Evolutionary conservation across 2,329 filamentous ascomycete species (phyloP), one percentile per base, ranked within the genome.

Genomic region (Diplodia intermedia): DNA sequence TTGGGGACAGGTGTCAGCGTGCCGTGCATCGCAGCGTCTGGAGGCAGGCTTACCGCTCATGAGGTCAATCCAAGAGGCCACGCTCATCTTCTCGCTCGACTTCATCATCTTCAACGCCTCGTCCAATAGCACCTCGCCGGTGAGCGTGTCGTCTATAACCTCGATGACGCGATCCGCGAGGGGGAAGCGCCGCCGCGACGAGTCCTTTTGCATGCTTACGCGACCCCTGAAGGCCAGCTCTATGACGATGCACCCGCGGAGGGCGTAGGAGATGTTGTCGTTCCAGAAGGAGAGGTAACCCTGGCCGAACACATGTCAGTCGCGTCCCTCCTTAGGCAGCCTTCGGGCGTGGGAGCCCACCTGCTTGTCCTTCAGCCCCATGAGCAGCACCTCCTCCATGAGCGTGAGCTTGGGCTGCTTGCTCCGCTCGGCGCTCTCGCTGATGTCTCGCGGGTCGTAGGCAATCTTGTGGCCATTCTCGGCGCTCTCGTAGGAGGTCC

Each of bases 61-160:
- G 73, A 99, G 85, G 80, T 99, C 95, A 80, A 99, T 98, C 95
- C 95, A 99, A 55, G 93, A 92, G 84, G 92, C 95, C 73, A 99
- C 95, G 81, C 95, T 98, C 95, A 99, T 98, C 87, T 97, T 97
- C 85, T 99, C 95, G 81, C 93, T 97, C 74, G 92, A 90, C 86
- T 99, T 99, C 94, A 99, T 99, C 94, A 99, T 97, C 86, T 99
- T 99, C 77, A 99, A 85, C 69, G 95, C 92, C 84, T 99, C 95
- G 82, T 99, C 95, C 76, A 99, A 87, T 75, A 99, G 86, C 71
- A 98, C 95, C 83, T 99, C 95, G 74, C 95, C 95, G 6, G 95
- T 99, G 77, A 97, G 86, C 69, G 93, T 94, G 78, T 97, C 94
- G 81, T 99, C 95, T 77, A 98, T 89, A 72, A 99, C 95, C 83